Base-by-base conservation (phyloP, 768 basidiomycete species). In the Pleurotus citrinopileatus region DNA sequence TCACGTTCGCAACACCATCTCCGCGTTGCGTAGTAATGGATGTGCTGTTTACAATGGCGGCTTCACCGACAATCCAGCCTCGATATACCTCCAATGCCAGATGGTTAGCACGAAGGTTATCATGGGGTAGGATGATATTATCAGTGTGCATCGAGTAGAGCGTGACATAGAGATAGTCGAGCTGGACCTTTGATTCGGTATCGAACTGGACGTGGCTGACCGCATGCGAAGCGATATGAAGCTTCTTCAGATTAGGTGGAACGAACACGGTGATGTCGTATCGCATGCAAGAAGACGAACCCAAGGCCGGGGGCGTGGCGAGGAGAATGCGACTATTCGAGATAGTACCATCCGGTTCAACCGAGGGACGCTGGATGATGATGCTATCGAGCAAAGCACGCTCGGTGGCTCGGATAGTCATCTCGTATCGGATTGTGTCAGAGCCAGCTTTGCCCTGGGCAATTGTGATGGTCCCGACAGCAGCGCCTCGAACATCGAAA, bases 51-150 rank as follows among this genome's bases (percentile, higher is more conserved):
- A 72, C 69, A 58, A 80, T 66, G n/a, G 77, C 65, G 37, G 75
- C 74, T 48, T 80, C 80, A 22, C 84, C 83, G n/a, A 82, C 80
- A 45, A 85, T 75, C 77, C 80, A 85, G 20, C 82, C 84, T 37
- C 76, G 67, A 59, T 65, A 74, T 3, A 80, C 67, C 60, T 82
- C 78, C 26, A 82, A 65, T n/a, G 62, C 55, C 55, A 77, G 57
- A 12, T 67, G 57, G 29, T 72, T 64, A 4, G 80, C 70, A 20
- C 65, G 71, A 44, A 85, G 58, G 53, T 70, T 67, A 26, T 69
- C 60, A 56, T 67, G 66, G 3, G 79, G 73, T 15, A 80, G 66
- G 42, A 84, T 72, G 65, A 85, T 69, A 66, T 78, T 82, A 40
- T 65, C 61, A 20, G 54, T 43, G 59, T 67, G 63, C 53, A 63